Evolutionary conservation across 2,329 filamentous ascomycete genomes (phyloP).

Genomic region (Bimuria novae-zelandiae): DNA sequence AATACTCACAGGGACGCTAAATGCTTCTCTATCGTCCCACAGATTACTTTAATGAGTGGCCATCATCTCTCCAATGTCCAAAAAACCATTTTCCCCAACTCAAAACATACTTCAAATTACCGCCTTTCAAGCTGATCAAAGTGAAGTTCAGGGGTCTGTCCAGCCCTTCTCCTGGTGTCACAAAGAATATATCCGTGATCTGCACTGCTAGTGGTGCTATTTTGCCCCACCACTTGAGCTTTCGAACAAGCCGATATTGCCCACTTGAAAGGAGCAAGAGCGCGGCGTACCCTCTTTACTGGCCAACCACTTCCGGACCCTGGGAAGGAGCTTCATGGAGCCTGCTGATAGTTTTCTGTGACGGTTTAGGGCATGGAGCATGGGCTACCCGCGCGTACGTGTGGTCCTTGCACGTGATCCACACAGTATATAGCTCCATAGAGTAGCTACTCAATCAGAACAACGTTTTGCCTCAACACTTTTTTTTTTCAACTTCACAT

Average conservation of each 20-base stretch:
- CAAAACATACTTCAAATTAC: constrained; percentile 45
- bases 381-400: too few relatives aligned
- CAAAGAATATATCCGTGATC: constrained; percentile 49
- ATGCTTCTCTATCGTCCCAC: too few relatives aligned
- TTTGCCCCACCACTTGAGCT: neutral
- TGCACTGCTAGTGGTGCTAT: constrained; percentile 12
- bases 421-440: too few relatives aligned
- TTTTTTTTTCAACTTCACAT: too few relatives aligned
- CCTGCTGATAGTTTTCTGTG: too few relatives aligned
- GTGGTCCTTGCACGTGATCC: too few relatives aligned
- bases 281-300: constrained; percentile 46
- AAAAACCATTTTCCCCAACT: constrained; percentile 52
- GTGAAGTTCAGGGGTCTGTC: constrained; percentile 50
- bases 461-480: too few relatives aligned
- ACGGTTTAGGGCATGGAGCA: too few relatives aligned
- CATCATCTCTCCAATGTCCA: constrained; percentile 37
- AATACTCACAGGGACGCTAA: too few relatives aligned
- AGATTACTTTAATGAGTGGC: too few relatives aligned
- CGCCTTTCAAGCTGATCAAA: constrained; percentile 47
- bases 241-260: constrained; percentile 51
- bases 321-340: too few relatives aligned
- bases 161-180: constrained; percentile 49
- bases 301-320: constrained; percentile 48
- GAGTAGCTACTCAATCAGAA: too few relatives aligned
- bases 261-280: constrained; percentile 52